Evolutionary conservation across 306 rosid genomes (phyloP).

Genomic region (Acacia melanoxylon): DNA sequence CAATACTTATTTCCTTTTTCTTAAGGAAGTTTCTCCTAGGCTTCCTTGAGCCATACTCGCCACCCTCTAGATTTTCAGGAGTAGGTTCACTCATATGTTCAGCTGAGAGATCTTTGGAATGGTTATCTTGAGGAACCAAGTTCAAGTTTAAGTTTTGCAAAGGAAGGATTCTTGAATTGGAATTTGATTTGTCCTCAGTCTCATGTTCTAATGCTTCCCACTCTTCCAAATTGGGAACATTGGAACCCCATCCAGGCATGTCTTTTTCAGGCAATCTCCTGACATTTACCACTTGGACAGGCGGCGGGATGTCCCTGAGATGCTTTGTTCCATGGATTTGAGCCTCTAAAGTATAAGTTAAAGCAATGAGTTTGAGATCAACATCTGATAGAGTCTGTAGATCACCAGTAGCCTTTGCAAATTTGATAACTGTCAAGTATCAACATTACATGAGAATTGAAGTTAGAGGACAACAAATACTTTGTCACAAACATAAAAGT

Average conservation of each 20-base stretch:
- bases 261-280: constrained; percentile 89
- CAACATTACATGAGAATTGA: background rate
- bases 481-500: background rate
- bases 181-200: constrained; percentile 42
- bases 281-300: constrained; percentile 65
- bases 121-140: constrained; percentile 47
- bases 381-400: constrained; percentile 92
- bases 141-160: constrained; percentile 75
- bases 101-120: constrained; percentile 40
- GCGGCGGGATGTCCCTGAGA: constrained; percentile 76
- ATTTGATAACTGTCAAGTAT: constrained; percentile 62
- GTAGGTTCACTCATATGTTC: constrained; percentile 37
- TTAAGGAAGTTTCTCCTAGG: constrained; percentile 49
- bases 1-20: constrained; percentile 69
- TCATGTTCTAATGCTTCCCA: constrained; percentile 84
- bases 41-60: constrained; percentile 32
- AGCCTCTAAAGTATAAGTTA: constrained; percentile 76
- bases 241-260: constrained; percentile 94
- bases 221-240: constrained; percentile 81
- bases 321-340: constrained; percentile 76
- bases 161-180: constrained; percentile 72
- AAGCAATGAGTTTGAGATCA: constrained; percentile 80
- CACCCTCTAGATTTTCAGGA: constrained; percentile 46
- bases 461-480: constrained; percentile 17
- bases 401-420: constrained; percentile 91